Evolutionary conservation across 257 asterid genomes (phyloP).

Genomic region (Ilex asprella): DNA sequence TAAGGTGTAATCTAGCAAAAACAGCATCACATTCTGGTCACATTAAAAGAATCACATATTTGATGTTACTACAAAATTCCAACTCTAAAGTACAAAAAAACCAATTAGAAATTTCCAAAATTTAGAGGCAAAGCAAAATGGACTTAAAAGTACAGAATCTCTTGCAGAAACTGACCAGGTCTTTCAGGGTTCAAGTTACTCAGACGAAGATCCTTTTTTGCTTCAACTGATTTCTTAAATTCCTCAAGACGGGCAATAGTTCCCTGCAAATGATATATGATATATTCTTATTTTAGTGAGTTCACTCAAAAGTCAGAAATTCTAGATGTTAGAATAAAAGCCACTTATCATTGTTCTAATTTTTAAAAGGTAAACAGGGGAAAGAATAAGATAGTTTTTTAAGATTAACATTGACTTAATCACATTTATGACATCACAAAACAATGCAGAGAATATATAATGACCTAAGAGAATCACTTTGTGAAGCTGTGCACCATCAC

Average conservation of each 20-base stretch:
- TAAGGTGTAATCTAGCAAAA: neutral
- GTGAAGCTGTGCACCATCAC: neutral
- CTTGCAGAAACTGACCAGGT: constrained; percentile 51
- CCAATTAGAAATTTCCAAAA: neutral
- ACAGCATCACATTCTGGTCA: no score
- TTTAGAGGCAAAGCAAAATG: neutral
- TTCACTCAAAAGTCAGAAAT: no score
- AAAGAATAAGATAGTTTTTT: neutral
- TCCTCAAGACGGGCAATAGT: constrained; percentile 88
- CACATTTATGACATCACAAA: neutral
- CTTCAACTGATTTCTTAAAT: constrained; percentile 77
- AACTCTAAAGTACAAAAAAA: neutral
- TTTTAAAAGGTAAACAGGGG: no score
- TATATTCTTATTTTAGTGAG: no score
- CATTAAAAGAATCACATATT: neutral
- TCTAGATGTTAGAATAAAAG: neutral
- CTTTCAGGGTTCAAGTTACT: constrained; percentile 84
- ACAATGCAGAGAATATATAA: no score
- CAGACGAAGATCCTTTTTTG: constrained; percentile 67
- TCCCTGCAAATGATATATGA: constrained; percentile 49
- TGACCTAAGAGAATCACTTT: neutral
- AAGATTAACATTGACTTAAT: neutral
- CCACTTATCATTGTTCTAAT: neutral
- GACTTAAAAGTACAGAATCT: neutral
- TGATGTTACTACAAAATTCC: neutral